Base-by-base conservation (phyloP, 345 rosid species). In the Corchorus capsularis region DNA sequence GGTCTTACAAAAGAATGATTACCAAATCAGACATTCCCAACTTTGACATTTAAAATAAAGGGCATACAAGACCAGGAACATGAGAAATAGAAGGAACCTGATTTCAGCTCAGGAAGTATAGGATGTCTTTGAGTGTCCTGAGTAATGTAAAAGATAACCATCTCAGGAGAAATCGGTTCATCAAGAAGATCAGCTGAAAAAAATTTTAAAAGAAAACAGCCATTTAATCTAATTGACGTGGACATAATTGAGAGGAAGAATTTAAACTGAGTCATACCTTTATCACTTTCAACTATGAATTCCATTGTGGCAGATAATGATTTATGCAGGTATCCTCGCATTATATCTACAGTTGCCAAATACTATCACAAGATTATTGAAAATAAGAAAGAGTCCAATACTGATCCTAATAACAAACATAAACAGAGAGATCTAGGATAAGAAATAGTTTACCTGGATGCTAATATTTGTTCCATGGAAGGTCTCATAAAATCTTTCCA, bases 61-160 rank as follows among this genome's bases (percentile, higher is more conserved):
- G 54, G 6, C 43, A 34, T 22, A 9, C 46, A 3, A 54, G 39
- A 65, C 10, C 54, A 50, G 49, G 62, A 34, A 45, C 47, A 43
- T 16, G 59, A 22, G 57, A 60, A 19, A 70, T 34, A 80, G 71
- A 52, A 70, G 75, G 77, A 53, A 92, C 96, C 98, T 80, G 94
- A 78, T 76, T 89, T 93, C 78, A 95, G 71, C 75, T 89, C 93
- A 8, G 99, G 95, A 77, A 95, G 93, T 75, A 95, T 71, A 2
- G 93, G 97, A 81, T 93, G 97, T 79, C 86, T 90, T 78, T 95
- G 96, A 61, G 99, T 95, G 71, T 93, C 96, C 80, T 91, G 99
- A 71, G 98, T 93, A 65, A 95, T 90, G 80, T 93, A 90, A 78
- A 95, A 93, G 77, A 93, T 80, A 47, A 88, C 93, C 88, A 85